Evolutionary conservation across 108 stramenopile genomes (phyloP).

Genomic region (Nitzschia sp.): DNA sequence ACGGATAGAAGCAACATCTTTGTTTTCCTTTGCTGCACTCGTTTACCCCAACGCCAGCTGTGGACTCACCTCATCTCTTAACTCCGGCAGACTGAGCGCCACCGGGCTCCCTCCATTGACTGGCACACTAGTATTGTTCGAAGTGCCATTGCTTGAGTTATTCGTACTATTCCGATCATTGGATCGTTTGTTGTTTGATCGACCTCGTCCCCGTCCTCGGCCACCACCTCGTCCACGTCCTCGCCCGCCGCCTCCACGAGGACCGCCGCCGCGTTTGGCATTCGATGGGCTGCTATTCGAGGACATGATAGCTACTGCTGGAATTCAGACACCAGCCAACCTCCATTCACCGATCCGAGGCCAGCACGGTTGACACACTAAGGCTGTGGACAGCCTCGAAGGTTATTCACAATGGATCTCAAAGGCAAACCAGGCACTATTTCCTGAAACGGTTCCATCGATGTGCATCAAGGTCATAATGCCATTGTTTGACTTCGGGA

Average conservation of each 20-base stretch:
- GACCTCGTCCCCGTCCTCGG: constrained; percentile 36
- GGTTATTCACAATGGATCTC: too few species aligned
- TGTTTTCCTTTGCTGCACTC: not conserved
- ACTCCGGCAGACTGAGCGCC: constrained; percentile 18
- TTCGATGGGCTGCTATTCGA: constrained; percentile 3
- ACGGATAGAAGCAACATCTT: not conserved
- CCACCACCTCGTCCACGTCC: constrained; percentile 35
- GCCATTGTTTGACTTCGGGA: too few species aligned
- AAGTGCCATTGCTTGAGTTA: not conserved
- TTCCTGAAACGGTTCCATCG: too few species aligned
- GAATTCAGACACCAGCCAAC: too few species aligned
- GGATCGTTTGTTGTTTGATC: constrained; percentile 36
- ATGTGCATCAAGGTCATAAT: too few species aligned
- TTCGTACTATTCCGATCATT: constrained; percentile 18
- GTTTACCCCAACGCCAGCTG: not conserved
- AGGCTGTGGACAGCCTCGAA: too few species aligned
- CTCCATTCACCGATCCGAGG: too few species aligned
- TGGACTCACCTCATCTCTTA: constrained; percentile 35
- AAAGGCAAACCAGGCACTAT: too few species aligned
- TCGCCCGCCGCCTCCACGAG: constrained; percentile 14
- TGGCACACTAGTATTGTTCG: not conserved
- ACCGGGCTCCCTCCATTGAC: constrained; percentile 11
- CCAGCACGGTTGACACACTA: too few species aligned
- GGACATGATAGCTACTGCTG: constrained; percentile 10
- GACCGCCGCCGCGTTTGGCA: constrained; percentile 3